A percentile compares a stretch with the other conserved stretches of the same genome.
Conservation (phyloP, 2,329 filamentous ascomycete species). For the Cordyceps farinosa region DNA sequence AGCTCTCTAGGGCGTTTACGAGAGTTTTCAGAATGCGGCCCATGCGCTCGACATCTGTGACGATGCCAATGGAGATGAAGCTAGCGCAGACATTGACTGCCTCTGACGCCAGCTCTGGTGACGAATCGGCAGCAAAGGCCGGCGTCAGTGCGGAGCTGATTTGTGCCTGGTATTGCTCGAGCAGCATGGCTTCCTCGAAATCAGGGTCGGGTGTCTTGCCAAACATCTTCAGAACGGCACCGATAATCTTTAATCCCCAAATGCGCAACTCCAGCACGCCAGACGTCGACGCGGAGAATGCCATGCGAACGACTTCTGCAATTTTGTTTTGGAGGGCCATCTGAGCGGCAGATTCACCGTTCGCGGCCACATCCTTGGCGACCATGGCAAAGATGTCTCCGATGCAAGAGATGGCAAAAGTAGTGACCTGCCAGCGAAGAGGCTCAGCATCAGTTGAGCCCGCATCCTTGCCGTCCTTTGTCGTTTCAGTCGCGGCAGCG, state of each 20-base stretch:
- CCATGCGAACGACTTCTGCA: conserved; percentile 91
- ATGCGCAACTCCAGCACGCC: conserved; percentile 86
- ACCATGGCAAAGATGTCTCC: conserved; percentile 78
- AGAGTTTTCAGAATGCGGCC: conserved; percentile 93
- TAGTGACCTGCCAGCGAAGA: conserved; percentile 90
- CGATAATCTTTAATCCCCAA: conserved; percentile 89
- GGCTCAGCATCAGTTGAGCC: conserved; percentile 70
- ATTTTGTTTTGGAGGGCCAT: conserved; percentile 75
- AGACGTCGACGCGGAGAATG: conserved; percentile 94
- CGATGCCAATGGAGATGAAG: conserved; percentile 95
- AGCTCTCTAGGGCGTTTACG: conserved; percentile 86
- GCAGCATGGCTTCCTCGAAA: conserved; percentile 91
- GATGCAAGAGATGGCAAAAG: conserved; percentile 88
- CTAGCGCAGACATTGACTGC: conserved; percentile 97
- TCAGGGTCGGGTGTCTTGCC: conserved; percentile 93
- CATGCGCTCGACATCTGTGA: conserved; percentile 98
- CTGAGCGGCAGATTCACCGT: conserved; percentile 76
- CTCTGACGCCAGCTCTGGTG: conserved; percentile 90
- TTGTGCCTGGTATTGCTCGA: conserved; percentile 98
- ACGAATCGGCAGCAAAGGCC: conserved; percentile 92
- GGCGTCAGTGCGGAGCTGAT: conserved; percentile 95
- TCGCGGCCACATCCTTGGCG: conserved; percentile 71
- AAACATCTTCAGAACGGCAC: conserved; percentile 91
- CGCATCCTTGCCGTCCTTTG: conserved; percentile 49
- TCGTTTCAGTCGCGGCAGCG: conserved; percentile 60